These are phyloP conservation scores for Sonneratia alba DNA, from an alignment of 345 rosid genomes.

Conservation along the genomic window DNA sequence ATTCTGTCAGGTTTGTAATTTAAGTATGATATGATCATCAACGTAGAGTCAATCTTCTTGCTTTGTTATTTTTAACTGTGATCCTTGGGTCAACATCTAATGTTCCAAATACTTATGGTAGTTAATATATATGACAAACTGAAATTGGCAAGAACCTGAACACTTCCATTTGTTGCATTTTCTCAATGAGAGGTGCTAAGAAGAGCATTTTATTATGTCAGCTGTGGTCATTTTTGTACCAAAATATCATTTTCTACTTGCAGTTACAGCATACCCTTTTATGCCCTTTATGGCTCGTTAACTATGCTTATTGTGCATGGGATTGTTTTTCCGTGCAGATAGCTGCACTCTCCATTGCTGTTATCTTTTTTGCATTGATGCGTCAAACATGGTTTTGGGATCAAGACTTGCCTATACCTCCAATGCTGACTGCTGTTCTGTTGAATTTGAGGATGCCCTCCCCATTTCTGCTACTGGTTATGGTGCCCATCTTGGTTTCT, in stretches of 20 bases:
- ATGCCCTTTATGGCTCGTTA: background rate
- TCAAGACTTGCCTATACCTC: constrained; percentile 53
- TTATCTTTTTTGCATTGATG: constrained; percentile 69
- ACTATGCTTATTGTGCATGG: constrained; percentile 12
- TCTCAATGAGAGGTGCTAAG: background rate
- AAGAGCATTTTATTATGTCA: background rate
- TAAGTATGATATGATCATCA: background rate
- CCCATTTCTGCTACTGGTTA: constrained; percentile 50
- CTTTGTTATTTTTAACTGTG: background rate
- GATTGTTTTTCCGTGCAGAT: constrained; percentile 39
- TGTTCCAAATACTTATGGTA: background rate
- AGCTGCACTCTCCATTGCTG: constrained; percentile 46
- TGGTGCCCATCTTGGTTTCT: constrained; percentile 45
- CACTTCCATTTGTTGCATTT: background rate
- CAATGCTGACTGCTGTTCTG: constrained; percentile 62
- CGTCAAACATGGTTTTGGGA: constrained; percentile 72
- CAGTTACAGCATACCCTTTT: background rate
- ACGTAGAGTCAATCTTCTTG: background rate
- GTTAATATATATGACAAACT: background rate
- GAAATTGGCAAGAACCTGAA: background rate
- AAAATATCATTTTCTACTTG: background rate
- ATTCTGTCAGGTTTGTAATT: background rate
- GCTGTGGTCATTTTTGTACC: background rate
- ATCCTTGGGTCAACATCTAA: too few species aligned
- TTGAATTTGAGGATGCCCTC: constrained; percentile 69